Conservation (phyloP, 768 basidiomycete genomes). For the Pleurotus platypus region DNA sequence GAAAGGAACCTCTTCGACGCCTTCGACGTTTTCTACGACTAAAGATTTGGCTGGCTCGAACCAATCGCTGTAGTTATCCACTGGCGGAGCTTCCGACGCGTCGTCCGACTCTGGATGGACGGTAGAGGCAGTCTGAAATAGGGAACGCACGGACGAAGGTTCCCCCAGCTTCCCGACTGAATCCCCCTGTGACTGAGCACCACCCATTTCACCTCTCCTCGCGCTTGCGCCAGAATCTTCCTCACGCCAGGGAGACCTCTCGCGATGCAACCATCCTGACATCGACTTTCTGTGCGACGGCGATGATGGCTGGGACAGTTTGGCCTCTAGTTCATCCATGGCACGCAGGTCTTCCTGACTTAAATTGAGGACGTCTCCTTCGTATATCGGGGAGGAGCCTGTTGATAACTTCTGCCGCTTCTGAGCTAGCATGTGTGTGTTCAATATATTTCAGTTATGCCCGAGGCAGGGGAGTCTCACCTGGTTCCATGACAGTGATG, state of each 20-base stretch:
- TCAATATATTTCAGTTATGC: slow-evolving; percentile 13
- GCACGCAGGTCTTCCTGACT: slow-evolving; percentile 55
- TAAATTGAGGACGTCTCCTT: slow-evolving; percentile 44
- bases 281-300: slow-evolving; percentile 10
- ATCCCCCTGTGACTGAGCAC: background rate
- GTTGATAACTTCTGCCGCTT: slow-evolving; percentile 59
- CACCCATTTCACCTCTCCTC: slow-evolving; percentile 25
- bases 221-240: background rate
- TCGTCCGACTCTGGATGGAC: slow-evolving; percentile 13
- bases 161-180: background rate
- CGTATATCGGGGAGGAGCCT: slow-evolving; percentile 53
- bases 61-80: slow-evolving; percentile 45
- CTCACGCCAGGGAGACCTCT: no score
- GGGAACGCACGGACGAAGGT: slow-evolving; percentile 23
- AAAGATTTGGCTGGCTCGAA: slow-evolving; percentile 36
- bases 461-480: background rate
- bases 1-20: slow-evolving; percentile 9
- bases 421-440: slow-evolving; percentile 38
- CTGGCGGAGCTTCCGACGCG: slow-evolving; percentile 32
- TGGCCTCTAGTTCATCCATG: slow-evolving; percentile 48
- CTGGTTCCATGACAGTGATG: background rate
- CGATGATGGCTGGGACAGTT: slow-evolving; percentile 32
- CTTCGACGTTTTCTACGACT: slow-evolving; percentile 10
- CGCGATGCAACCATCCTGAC: background rate
- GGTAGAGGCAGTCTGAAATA: slow-evolving; percentile 17